Evolutionary conservation across 2,329 filamentous ascomycete species (phyloP), one percentile per base, ranked within the genome.

Genomic region (Bimuria novae-zelandiae): DNA sequence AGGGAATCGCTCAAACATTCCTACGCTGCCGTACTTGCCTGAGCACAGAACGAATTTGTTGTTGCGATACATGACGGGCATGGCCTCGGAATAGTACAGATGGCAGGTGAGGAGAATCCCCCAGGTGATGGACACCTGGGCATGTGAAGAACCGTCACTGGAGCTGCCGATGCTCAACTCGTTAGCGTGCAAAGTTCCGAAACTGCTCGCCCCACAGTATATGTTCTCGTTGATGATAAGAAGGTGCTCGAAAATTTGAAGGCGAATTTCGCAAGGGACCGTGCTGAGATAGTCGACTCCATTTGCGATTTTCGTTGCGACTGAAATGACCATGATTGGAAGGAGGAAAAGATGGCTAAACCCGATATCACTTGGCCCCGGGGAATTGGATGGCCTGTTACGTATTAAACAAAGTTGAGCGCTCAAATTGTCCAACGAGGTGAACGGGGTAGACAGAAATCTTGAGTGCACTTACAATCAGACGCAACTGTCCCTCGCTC

Each of bases 31-130:
- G 12, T 23, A 19, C 8, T 27, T 17, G 4, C 59, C 60, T 14
- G 59, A 61, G 40, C 59, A 63, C 47, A 65, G 60, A 29, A 57
- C 49, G 29, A 65, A 33, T 3, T 22, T 33, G 46, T 63, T 65
- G 32, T 55, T 56, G 4, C 49, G 39, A 39, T 65, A 62, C 43
- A 63, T 19, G 41, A 63, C 52, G 3, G 59, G 59, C 4, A 44
- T 35, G 1, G 52, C 59, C 45, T 65, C 60, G 4, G 57, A 35
- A 33, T 61, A 49, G 42, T 63, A 65, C 33, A 52, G 36, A 5
- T 49, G 47, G 49, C 60, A 63, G 10, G 62, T 63, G 12, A n/a
- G 49, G 5, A 65, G 51, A 11, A 65, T 63, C 48, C 56, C 54
- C 54, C 58, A 61, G 12, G 58, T 51, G 14, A 60, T 51, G 1